Evolutionary conservation across 805 yeast species (phyloP), one percentile per base, ranked within the genome.

Genomic region (Lipomyces sp.): DNA sequence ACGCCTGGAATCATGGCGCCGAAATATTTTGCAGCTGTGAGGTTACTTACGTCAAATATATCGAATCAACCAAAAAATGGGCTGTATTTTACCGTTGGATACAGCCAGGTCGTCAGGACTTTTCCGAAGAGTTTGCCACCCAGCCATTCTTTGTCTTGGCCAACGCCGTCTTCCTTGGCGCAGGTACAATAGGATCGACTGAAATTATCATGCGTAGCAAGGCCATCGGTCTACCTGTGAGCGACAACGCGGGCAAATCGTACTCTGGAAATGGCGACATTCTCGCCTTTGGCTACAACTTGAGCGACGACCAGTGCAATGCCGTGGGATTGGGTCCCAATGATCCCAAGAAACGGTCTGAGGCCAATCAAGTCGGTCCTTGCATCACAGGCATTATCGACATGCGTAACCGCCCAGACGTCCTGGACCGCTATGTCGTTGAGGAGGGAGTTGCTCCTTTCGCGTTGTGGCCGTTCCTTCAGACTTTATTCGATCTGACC

Each of bases 381-480:
- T 42, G 48, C 48, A 42, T 42, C 48, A 42, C 48, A 3, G 48
- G 48, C 48, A 42, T 42, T 15, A 15, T 42, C n/a, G 48, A 42
- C 48, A 42, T 42, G 48, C 48, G 48, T 24, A 42, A 42, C 10
- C 15, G 3, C 48, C 48, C 48, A 4, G 48, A 42, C 15, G 18
- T 42, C 3, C 48, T 42, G 24, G n/a, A n/a, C 1, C 48, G 48
- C 15, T 42, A 42, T 3, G 48, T 42, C 48, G n/a, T 42, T 42
- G 48, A 42, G n/a, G 48, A 42, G 48, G 48, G 48, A 18, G 48
- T 42, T 5, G 48, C 48, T 42, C 48, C 48, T 42, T 42, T 42
- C 48, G 48, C 48, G 18, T 6, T 42, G 48, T 42, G 48, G 48
- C 48, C 48, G 3, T 42, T 42, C 48, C 48, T 42, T 15, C 48